Evolutionary conservation across 2,329 filamentous ascomycete species (phyloP).

Genomic region (Cryphonectria naterciae): DNA sequence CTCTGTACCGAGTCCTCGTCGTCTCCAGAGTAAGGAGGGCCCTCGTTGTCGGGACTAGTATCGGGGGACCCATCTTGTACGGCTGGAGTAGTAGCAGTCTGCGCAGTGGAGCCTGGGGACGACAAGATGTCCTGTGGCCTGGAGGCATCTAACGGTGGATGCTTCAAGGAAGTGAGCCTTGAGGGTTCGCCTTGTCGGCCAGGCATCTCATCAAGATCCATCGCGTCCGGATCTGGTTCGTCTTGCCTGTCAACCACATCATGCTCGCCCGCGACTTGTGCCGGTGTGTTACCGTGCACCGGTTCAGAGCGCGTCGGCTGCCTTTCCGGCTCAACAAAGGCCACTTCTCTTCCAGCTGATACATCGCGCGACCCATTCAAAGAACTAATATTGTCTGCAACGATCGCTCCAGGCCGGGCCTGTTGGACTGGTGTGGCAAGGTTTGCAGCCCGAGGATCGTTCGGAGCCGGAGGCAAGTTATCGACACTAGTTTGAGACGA

Average conservation of each 20-base stretch:
- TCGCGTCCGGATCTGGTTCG: conserved; percentile 24
- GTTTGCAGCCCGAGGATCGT: neutral
- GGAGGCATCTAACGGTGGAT: conserved; percentile 40
- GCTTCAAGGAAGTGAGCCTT: conserved; percentile 39
- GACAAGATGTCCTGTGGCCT: conserved; percentile 52
- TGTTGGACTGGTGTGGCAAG: conserved; percentile 4
- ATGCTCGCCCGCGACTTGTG: neutral
- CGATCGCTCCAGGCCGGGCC: conserved; percentile 1
- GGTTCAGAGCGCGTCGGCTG: neutral
- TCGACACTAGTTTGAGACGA: conserved; percentile 4
- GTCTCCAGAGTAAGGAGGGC: conserved; percentile 58
- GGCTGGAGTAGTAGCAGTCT: conserved; percentile 74
- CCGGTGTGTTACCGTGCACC: conserved; percentile 6
- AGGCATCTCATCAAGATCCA: conserved; percentile 34
- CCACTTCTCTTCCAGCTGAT: conserved; percentile 22
- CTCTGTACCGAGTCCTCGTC: conserved; percentile 48
- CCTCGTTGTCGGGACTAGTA: conserved; percentile 75
- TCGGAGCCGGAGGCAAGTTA: neutral
- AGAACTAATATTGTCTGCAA: neutral
- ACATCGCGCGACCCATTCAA: conserved; percentile 9
- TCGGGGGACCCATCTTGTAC: conserved; percentile 71
- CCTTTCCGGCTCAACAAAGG: conserved; percentile 20
- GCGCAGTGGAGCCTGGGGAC: conserved; percentile 69
- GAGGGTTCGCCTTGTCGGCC: conserved; percentile 35
- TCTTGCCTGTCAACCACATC: conserved; percentile 31